A percentile compares a stretch with the other conserved stretches of the same genome.
phyloP scores from a whole-genome alignment of 129 eudicot species.

The Arctium lappa region DNA sequence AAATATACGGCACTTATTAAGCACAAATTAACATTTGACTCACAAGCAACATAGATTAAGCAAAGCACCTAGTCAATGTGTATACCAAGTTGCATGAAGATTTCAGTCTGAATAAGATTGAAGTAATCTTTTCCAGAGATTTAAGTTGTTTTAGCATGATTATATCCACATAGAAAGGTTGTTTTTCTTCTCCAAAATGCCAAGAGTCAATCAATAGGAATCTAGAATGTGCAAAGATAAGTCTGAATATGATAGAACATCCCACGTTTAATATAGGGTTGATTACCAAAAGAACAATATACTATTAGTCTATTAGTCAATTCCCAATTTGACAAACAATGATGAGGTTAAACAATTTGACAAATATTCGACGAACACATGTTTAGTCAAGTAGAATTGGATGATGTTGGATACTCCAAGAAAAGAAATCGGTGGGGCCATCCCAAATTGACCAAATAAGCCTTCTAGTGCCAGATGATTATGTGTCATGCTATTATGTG shows the following conservation, averaged over 20 bases:
- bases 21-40: too few species aligned
- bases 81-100: not conserved
- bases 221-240: not conserved
- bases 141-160: not conserved
- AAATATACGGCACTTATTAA: not conserved
- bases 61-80: not conserved
- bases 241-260: not conserved
- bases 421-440: too few species aligned
- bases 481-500: slow-evolving; percentile 1
- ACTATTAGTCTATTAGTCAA: not conserved
- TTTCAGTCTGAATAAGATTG: not conserved
- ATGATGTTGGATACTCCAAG: too few species aligned
- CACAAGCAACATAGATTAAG: too few species aligned
- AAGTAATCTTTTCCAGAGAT: not conserved
- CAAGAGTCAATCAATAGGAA: not conserved
- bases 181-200: not conserved
- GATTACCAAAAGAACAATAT: not conserved
- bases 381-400: too few species aligned
- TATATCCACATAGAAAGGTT: not conserved
- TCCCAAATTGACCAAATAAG: not conserved
- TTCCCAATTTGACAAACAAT: not conserved
- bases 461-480: not conserved
- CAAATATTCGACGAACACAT: too few species aligned
- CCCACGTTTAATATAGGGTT: not conserved
- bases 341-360: not conserved